Conservation (phyloP, 495 filamentous ascomycete genomes). For the Arthonia radiata region DNA sequence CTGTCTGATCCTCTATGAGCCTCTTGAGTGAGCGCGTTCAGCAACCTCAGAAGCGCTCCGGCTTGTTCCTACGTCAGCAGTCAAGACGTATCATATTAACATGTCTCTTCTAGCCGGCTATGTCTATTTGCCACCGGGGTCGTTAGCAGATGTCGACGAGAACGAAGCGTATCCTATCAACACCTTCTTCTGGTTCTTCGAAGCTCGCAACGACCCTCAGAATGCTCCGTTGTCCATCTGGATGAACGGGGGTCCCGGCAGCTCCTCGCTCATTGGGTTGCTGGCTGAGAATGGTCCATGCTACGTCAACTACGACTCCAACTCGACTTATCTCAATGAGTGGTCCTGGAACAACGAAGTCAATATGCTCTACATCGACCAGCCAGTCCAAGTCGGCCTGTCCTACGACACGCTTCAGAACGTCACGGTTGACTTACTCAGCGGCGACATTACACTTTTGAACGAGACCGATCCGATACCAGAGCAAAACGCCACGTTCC, state of each 20-base stretch:
- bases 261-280: slow-evolving; percentile 15
- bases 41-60: too few relatives aligned
- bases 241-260: slow-evolving; percentile 34
- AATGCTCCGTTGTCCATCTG: slow-evolving; percentile 27
- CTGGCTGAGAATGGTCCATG: slow-evolving; percentile 19
- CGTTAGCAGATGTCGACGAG: slow-evolving; percentile 18
- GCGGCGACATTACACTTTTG: slow-evolving; percentile 15
- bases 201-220: slow-evolving; percentile 19
- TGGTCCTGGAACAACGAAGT: slow-evolving; percentile 18
- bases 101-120: too few relatives aligned
- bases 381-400: slow-evolving; percentile 32
- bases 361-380: too few relatives aligned
- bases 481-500: slow-evolving; percentile 31
- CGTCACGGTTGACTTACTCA: slow-evolving; percentile 21
- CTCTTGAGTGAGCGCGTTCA: too few relatives aligned
- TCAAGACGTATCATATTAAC: too few relatives aligned
- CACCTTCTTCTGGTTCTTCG: slow-evolving; percentile 26
- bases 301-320: slow-evolving; percentile 13
- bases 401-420: slow-evolving; percentile 29
- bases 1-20: too few relatives aligned
- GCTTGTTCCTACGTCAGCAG: too few relatives aligned
- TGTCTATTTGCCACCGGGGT: slow-evolving; percentile 22
- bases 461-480: slow-evolving; percentile 18
- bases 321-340: slow-evolving; percentile 13
- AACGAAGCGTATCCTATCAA: slow-evolving; percentile 33